These are phyloP conservation scores for Alternaria angustiovoidea DNA, from an alignment of 2,329 filamentous ascomycete species.

Conservation along the genomic window DNA sequence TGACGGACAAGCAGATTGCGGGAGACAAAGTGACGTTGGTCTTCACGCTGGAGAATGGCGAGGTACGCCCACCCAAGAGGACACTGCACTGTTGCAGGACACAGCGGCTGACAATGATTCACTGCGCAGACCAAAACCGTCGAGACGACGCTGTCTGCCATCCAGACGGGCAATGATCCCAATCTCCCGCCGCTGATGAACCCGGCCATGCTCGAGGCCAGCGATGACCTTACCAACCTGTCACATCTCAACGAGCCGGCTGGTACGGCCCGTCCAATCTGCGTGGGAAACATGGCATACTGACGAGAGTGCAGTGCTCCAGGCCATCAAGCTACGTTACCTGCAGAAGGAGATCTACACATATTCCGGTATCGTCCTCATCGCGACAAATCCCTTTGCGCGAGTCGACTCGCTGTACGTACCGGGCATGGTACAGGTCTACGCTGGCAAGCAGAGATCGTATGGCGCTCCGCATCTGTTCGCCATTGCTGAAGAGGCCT, in stretches of 20 bases:
- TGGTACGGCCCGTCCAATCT: conserved; percentile 64
- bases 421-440: conserved; percentile 99
- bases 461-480: conserved; percentile 98
- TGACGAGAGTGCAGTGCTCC: conserved; percentile 72
- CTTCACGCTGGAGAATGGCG: conserved; percentile 91
- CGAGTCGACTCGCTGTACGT: conserved; percentile 98
- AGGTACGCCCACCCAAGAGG: conserved; percentile 63
- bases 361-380: conserved; percentile 97
- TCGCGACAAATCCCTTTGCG: conserved; percentile 97
- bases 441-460: conserved; percentile 94
- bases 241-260: conserved; percentile 98
- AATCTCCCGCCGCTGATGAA: conserved; percentile 95
- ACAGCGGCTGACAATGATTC: conserved; percentile 21
- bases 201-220: conserved; percentile 96
- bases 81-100: not conserved
- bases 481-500: conserved; percentile 97
- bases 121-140: conserved; percentile 74
- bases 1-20: conserved; percentile 82
- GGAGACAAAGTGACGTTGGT: conserved; percentile 87
- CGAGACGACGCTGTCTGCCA: conserved; percentile 76
- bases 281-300: conserved; percentile 22
- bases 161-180: conserved; percentile 79
- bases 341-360: conserved; percentile 99
- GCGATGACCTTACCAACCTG: conserved; percentile 95
- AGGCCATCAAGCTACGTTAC: conserved; percentile 97